Percentiles rank a stretch among this genome's conserved stretches.
Evolutionary conservation across 352 stramenopile genomes (phyloP).

Genomic region (Phytophthora aleatoria): DNA sequence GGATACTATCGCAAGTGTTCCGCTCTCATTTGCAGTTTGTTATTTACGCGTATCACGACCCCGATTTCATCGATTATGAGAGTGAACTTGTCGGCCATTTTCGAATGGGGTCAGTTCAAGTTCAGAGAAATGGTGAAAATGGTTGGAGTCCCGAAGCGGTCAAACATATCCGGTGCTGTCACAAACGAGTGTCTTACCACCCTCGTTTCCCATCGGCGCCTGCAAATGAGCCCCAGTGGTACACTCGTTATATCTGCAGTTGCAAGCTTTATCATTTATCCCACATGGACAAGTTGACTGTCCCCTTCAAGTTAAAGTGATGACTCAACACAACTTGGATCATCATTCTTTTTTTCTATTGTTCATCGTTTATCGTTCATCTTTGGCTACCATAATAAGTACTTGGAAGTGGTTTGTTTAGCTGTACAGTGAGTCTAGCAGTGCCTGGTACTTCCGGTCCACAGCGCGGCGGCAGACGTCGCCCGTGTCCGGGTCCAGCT

Average conservation of each 20-base stretch:
- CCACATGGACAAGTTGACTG: not conserved
- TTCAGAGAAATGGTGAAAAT: slow-evolving; percentile 20
- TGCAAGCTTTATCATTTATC: slow-evolving; percentile 10
- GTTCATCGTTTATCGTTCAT: slow-evolving; percentile 30
- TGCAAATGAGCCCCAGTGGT: slow-evolving; percentile 26
- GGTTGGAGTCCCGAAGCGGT: slow-evolving; percentile 11
- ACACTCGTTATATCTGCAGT: slow-evolving; percentile 3
- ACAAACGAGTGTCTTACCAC: slow-evolving; percentile 6
- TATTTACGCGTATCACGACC: too few relatives aligned
- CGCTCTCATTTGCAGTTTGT: not conserved
- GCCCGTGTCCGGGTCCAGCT: slow-evolving; percentile 70
- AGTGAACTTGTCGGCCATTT: slow-evolving; percentile 6
- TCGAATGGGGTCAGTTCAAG: slow-evolving; percentile 4
- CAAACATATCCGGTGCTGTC: slow-evolving; percentile 17
- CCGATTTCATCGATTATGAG: slow-evolving; percentile 5
- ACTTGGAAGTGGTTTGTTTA: slow-evolving; percentile 30
- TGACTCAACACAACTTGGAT: not conserved
- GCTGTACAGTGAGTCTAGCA: slow-evolving; percentile 79
- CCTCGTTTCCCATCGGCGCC: slow-evolving; percentile 9
- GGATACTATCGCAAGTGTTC: not conserved
- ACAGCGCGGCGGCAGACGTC: slow-evolving; percentile 66
- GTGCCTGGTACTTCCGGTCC: slow-evolving; percentile 72
- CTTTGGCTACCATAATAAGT: slow-evolving; percentile 24
- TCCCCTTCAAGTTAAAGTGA: slow-evolving; percentile 21
- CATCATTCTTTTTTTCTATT: slow-evolving; percentile 25